These are phyloP conservation scores for Xylariaceae sp. DNA, from an alignment of 2,329 filamentous ascomycete genomes.

Conservation along the genomic window DNA sequence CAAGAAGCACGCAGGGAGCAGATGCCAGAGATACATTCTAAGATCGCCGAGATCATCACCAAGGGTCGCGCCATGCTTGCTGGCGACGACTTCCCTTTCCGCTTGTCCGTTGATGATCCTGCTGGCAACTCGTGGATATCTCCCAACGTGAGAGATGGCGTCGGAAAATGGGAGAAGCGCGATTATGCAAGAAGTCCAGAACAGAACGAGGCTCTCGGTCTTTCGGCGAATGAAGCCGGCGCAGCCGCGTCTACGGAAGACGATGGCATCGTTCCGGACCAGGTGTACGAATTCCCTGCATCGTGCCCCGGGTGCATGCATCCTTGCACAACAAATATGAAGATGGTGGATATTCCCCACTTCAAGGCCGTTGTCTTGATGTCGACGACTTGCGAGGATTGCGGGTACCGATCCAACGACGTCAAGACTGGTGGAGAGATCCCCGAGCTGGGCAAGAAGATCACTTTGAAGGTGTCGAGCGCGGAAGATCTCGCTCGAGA, in stretches of 20 bases:
- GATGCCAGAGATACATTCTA: constrained; percentile 68
- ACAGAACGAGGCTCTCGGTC: constrained; percentile 80
- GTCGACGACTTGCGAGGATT: constrained; percentile 85
- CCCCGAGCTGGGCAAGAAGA: constrained; percentile 75
- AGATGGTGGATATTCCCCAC: constrained; percentile 96
- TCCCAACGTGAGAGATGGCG: constrained; percentile 68
- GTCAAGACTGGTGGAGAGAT: constrained; percentile 96
- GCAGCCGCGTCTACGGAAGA: constrained; percentile 40
- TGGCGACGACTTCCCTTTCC: constrained; percentile 77
- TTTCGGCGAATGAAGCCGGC: constrained; percentile 49
- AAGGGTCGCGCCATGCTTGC: constrained; percentile 70
- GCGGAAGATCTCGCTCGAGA: constrained; percentile 75
- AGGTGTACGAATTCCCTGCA: constrained; percentile 88
- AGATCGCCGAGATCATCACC: constrained; percentile 68
- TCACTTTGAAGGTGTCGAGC: constrained; percentile 65
- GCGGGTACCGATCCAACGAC: constrained; percentile 91
- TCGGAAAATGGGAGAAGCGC: constrained; percentile 82
- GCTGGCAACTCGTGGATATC: constrained; percentile 97
- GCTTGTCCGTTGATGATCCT: constrained; percentile 79
- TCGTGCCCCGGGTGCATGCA: constrained; percentile 87
- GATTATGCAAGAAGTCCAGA: constrained; percentile 77
- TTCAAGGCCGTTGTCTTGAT: constrained; percentile 97
- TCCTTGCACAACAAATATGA: constrained; percentile 88
- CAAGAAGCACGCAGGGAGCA: constrained; percentile 76
- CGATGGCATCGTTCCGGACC: constrained; percentile 83